These are phyloP conservation scores for Neurospora sp. DNA, from an alignment of 2,329 filamentous ascomycete genomes.

Conservation along the genomic window DNA sequence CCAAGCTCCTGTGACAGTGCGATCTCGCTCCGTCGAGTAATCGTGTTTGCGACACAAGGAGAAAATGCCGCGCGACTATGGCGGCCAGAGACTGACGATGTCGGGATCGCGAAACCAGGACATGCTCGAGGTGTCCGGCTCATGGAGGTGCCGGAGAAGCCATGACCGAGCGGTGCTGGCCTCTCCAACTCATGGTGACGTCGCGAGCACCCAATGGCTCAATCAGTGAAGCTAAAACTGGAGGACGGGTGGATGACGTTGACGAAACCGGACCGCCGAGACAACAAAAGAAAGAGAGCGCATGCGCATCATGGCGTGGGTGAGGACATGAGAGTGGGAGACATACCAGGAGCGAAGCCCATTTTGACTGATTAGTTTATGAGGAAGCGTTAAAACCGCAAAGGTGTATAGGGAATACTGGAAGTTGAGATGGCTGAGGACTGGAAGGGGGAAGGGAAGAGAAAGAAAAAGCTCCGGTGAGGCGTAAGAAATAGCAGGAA, in stretches of 20 bases:
- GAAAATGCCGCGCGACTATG: slow-evolving; percentile 5
- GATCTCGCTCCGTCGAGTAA: neutral
- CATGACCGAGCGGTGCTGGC: neutral
- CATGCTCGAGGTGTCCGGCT: neutral
- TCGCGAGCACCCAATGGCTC: neutral
- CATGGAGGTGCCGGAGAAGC: neutral
- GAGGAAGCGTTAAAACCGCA: slow-evolving; percentile 14
- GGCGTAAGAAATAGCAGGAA: slow-evolving; percentile 5
- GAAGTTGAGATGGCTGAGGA: neutral
- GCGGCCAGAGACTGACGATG: neutral
- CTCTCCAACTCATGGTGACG: neutral
- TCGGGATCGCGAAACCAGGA: neutral
- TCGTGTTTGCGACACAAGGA: slow-evolving; percentile 1
- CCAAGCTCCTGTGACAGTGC: neutral
- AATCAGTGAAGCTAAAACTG: neutral
- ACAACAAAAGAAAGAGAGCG: neutral
- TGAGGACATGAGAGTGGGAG: slow-evolving; percentile 1
- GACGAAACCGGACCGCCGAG: neutral
- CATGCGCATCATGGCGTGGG: neutral
- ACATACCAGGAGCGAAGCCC: slow-evolving; percentile 30
- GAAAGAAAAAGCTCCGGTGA: slow-evolving; percentile 7
- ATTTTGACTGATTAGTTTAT: slow-evolving; percentile 19
- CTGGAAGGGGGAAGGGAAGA: slow-evolving; percentile 1
- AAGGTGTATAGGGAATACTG: slow-evolving; percentile 12
- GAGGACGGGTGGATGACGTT: neutral